These are phyloP conservation scores for Lentithecium fluviatile DNA, from an alignment of 495 filamentous ascomycete genomes.

Conservation along the genomic window DNA sequence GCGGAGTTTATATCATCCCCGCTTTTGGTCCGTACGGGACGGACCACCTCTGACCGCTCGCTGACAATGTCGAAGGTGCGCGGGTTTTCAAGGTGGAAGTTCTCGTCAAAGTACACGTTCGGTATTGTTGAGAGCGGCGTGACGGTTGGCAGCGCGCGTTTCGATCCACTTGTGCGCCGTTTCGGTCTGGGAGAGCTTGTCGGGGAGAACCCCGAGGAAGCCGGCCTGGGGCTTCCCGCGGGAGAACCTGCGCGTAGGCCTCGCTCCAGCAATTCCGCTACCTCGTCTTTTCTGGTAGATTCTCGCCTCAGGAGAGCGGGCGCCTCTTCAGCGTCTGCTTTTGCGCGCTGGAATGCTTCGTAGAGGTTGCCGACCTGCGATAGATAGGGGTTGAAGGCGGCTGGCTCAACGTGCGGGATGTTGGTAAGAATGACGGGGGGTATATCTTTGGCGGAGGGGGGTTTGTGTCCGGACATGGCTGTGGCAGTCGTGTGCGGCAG, in stretches of 20 bases:
- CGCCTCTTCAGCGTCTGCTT: constrained; percentile 59
- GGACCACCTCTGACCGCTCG: constrained; percentile 88
- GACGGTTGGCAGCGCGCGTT: constrained; percentile 58
- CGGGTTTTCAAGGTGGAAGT: constrained; percentile 95
- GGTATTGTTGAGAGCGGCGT: constrained; percentile 92
- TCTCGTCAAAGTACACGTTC: constrained; percentile 87
- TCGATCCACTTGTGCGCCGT: constrained; percentile 55
- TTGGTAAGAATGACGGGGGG: constrained; percentile 91
- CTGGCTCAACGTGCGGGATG: constrained; percentile 75
- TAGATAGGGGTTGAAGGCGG: constrained; percentile 80
- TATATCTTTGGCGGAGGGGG: constrained; percentile 89
- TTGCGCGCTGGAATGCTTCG: constrained; percentile 76
- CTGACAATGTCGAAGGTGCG: constrained; percentile 96
- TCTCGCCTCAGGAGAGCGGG: constrained; percentile 40
- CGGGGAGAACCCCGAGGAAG: constrained; percentile 44
- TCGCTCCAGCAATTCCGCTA: constrained; percentile 38
- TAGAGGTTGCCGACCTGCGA: constrained; percentile 77
- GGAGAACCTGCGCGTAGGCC: constrained; percentile 20
- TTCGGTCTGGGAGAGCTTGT: constrained; percentile 50
- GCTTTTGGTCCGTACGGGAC: constrained; percentile 57
- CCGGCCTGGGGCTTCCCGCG: constrained; percentile 22
- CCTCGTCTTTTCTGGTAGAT: constrained; percentile 54
- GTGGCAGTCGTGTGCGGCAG: constrained; percentile 69
- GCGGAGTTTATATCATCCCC: constrained; percentile 54
- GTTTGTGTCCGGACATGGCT: constrained; percentile 66